Conservation (phyloP, 1,284 basidiomycete species). For the Ustilago hordei region DNA sequence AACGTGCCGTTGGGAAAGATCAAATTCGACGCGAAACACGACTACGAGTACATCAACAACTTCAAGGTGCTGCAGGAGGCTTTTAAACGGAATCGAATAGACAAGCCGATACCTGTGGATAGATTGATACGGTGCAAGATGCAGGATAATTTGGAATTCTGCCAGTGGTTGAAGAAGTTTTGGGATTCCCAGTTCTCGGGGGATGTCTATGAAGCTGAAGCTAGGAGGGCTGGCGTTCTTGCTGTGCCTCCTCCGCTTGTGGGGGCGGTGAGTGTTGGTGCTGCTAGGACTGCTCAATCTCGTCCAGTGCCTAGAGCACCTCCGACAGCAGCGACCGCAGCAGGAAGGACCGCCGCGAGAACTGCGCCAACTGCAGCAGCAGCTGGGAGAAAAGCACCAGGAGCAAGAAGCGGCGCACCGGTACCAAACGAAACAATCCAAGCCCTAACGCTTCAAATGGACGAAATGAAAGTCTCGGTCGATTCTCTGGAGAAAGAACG, state of each 20-base stretch:
- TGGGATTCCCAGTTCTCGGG: conserved; percentile 94
- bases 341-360: neutral
- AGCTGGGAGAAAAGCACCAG: conserved; percentile 19
- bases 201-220: conserved; percentile 87
- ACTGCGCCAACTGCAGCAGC: conserved; percentile 8
- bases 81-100: conserved; percentile 78
- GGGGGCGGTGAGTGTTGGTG: conserved; percentile 53
- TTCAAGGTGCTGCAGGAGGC: conserved; percentile 87
- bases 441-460: conserved; percentile 80
- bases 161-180: conserved; percentile 96
- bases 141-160: conserved; percentile 99
- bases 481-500: conserved; percentile 88
- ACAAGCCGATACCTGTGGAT: conserved; percentile 96
- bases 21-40: conserved; percentile 74
- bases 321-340: conserved; percentile 4
- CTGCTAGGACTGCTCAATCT: conserved; percentile 15
- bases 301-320: conserved; percentile 6
- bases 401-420: conserved; percentile 73
- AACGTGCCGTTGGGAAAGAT: conserved; percentile 66
- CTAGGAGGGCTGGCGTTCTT: conserved; percentile 77
- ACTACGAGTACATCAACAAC: conserved; percentile 95
- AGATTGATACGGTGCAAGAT: conserved; percentile 97
- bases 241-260: conserved; percentile 67
- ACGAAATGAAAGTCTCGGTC: conserved; percentile 84
- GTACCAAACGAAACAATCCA: conserved; percentile 72